Percentiles rank a stretch among this genome's conserved stretches.
phyloP scores from a whole-genome alignment of 495 filamentous ascomycete species.

The Xylaria bambusicola region DNA sequence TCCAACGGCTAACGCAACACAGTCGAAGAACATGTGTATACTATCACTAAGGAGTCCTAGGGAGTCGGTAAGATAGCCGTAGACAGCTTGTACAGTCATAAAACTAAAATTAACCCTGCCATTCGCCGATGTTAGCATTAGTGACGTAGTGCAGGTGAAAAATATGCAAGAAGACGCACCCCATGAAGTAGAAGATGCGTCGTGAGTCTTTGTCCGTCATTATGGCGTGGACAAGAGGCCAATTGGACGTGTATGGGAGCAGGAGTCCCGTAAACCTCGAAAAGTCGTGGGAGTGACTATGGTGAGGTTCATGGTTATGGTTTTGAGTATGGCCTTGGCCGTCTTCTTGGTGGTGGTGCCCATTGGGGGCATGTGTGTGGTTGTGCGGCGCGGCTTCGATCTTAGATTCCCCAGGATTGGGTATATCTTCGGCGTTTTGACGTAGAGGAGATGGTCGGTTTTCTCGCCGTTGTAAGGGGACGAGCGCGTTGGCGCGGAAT shows the following conservation, averaged over 20 bases:
- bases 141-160: not conserved
- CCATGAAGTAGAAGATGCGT: constrained; percentile 96
- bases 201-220: constrained; percentile 90
- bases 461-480: constrained; percentile 36
- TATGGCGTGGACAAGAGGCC: constrained; percentile 80
- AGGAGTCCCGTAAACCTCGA: constrained; percentile 68
- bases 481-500: constrained; percentile 35
- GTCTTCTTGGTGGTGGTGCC: constrained; percentile 25
- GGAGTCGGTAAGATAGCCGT: constrained; percentile 89
- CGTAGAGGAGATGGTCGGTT: constrained; percentile 38
- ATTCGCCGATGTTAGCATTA: constrained; percentile 20
- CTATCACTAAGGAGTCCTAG: constrained; percentile 93
- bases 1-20: constrained; percentile 86
- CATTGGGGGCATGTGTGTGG: constrained; percentile 8
- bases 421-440: constrained; percentile 22
- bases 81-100: constrained; percentile 93
- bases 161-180: constrained; percentile 52
- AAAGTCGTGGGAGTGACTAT: constrained; percentile 36
- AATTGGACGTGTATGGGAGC: constrained; percentile 63
- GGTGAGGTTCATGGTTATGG: constrained; percentile 29
- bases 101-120: constrained; percentile 87
- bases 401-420: constrained; percentile 18
- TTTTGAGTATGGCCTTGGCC: constrained; percentile 24
- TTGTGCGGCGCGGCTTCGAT: constrained; percentile 1
- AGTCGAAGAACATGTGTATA: constrained; percentile 99